These are phyloP conservation scores for Meyerozyma smithsonii DNA, from an alignment of 1,139 yeast genomes.

Conservation along the genomic window DNA sequence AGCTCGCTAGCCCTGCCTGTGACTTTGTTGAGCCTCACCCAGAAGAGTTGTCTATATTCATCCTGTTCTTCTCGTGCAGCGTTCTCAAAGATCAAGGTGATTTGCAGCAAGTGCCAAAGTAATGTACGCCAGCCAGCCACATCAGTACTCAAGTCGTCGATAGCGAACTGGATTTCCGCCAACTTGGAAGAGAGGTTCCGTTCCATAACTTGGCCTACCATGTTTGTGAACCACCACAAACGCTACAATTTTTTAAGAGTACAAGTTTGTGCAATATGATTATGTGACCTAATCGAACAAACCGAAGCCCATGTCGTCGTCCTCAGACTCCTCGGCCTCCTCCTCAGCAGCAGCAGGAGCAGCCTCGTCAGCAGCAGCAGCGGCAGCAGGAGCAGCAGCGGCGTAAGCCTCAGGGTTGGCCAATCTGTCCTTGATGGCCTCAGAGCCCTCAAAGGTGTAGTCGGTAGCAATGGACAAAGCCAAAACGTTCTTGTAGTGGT, in stretches of 20 bases:
- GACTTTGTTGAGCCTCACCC: neutral
- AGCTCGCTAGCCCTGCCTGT: neutral
- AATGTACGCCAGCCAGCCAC: neutral
- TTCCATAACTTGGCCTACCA: neutral
- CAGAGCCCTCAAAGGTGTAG: slow-evolving; percentile 98
- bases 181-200: neutral
- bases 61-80: neutral
- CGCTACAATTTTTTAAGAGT: slow-evolving; percentile 2
- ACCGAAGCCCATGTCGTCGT: slow-evolving; percentile 98
- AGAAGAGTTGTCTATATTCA: neutral
- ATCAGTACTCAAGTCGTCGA: neutral
- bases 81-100: neutral
- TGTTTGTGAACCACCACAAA: neutral
- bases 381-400: slow-evolving; percentile 95
- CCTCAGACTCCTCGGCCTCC: slow-evolving; percentile 69
- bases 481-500: slow-evolving; percentile 98
- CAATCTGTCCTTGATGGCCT: slow-evolving; percentile 97
- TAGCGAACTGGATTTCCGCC: neutral
- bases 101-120: neutral
- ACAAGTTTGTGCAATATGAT: slow-evolving; percentile 5
- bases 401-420: slow-evolving; percentile 86
- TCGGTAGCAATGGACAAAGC: slow-evolving; percentile 98
- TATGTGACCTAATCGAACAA: slow-evolving; percentile 73
- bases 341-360: slow-evolving; percentile 58
- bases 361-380: slow-evolving; percentile 79